Percentiles rank a stretch among this genome's conserved stretches.
These are phyloP conservation scores for Vigna mungo DNA, from an alignment of 306 rosid genomes.

Conservation along the genomic window DNA sequence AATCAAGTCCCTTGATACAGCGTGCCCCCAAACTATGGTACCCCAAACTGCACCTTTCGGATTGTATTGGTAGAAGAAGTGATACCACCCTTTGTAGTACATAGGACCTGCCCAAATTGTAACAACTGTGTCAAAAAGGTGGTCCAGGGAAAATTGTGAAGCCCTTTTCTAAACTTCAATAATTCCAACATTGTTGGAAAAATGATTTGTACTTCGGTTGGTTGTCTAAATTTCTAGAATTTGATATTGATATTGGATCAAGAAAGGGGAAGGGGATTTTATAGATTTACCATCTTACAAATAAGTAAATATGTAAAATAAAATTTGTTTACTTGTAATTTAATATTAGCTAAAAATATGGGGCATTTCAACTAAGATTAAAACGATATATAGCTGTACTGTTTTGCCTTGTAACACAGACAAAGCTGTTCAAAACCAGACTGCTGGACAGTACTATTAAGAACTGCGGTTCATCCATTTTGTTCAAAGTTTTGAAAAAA, in stretches of 20 bases:
- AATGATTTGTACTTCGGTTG: background rate
- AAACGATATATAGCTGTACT: background rate
- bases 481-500: too few relatives aligned
- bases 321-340: background rate
- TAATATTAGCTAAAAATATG: background rate
- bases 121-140: background rate
- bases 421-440: too few relatives aligned
- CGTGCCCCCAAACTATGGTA: conserved; percentile 88
- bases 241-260: too few relatives aligned
- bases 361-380: background rate
- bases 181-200: background rate
- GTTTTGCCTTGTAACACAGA: too few relatives aligned
- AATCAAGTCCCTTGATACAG: conserved; percentile 79
- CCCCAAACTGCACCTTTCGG: conserved; percentile 89
- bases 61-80: conserved; percentile 89
- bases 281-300: too few relatives aligned
- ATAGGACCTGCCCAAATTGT: conserved; percentile 66
- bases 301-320: background rate
- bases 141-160: background rate
- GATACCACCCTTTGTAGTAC: conserved; percentile 92
- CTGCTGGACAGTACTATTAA: too few relatives aligned
- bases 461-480: too few relatives aligned
- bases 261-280: too few relatives aligned
- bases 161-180: background rate
- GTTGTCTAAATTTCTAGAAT: too few relatives aligned